Evolutionary conservation across 768 basidiomycete species (phyloP).

Genomic region (Serendipita vermifera): DNA sequence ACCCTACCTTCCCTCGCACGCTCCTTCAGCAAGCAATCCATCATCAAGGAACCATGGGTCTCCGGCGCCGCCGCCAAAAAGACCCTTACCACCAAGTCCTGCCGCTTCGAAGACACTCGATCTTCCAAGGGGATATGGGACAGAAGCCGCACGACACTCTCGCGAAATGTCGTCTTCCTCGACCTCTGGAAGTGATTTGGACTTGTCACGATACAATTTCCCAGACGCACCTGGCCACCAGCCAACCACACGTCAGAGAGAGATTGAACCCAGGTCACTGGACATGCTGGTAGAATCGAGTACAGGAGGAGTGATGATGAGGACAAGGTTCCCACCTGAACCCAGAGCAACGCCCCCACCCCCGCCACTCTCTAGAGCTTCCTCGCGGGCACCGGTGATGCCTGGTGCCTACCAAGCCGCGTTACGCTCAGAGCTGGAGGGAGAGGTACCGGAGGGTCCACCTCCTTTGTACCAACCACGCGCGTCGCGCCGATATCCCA

Average conservation of each 20-base stretch:
- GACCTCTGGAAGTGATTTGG: constrained; percentile 6
- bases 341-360: background rate
- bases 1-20: background rate
- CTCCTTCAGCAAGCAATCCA: background rate
- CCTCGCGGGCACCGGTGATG: background rate
- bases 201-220: constrained; percentile 1
- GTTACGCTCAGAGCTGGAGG: background rate
- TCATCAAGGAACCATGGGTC: no score
- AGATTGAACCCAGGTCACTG: background rate
- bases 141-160: background rate
- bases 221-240: background rate
- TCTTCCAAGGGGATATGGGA: background rate
- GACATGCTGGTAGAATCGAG: background rate
- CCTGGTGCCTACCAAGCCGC: background rate
- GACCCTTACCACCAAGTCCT: no score
- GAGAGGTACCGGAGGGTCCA: background rate
- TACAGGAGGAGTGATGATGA: background rate
- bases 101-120: no score
- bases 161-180: constrained; percentile 1
- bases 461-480: background rate
- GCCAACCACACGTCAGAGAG: background rate
- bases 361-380: background rate
- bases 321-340: background rate
- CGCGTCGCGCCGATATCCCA: background rate
- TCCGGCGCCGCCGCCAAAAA: no score